Percentiles rank a stretch among this genome's conserved stretches.
Conservation (phyloP, 345 rosid species). For the Camelina neglecta region DNA sequence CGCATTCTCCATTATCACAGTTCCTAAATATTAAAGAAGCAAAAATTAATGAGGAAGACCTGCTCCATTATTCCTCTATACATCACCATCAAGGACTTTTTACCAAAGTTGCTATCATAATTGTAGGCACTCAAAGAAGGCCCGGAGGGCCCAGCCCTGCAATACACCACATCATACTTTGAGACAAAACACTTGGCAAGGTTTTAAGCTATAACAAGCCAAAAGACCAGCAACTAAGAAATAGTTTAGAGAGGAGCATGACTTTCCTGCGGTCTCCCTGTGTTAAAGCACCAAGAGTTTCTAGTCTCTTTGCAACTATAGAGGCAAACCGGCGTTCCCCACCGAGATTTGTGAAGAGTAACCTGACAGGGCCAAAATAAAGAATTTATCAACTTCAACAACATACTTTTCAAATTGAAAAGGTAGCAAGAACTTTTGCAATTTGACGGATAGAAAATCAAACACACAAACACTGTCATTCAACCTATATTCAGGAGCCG, state of each 20-base stretch:
- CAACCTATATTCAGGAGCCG: conserved; percentile 98
- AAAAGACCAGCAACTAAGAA: conserved; percentile 26
- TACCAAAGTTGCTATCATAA: conserved; percentile 92
- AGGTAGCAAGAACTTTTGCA: conserved; percentile 18
- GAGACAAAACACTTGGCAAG: conserved; percentile 31
- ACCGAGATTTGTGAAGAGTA: conserved; percentile 90
- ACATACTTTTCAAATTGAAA: not conserved
- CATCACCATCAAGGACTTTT: conserved; percentile 92
- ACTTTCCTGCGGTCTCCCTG: conserved; percentile 96
- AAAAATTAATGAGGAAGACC: conserved; percentile 52
- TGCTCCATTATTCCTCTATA: conserved; percentile 96
- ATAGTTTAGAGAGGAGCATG: conserved; percentile 28
- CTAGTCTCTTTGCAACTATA: conserved; percentile 96
- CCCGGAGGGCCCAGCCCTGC: conserved; percentile 96
- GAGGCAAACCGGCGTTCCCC: conserved; percentile 99
- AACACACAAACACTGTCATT: conserved; percentile 32
- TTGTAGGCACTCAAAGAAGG: conserved; percentile 93
- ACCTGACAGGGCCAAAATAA: conserved; percentile 52
- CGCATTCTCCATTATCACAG: conserved; percentile 18
- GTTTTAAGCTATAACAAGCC: conserved; percentile 16
- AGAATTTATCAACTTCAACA: conserved; percentile 31
- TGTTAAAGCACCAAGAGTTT: conserved; percentile 96
- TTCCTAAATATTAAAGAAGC: conserved; percentile 17
- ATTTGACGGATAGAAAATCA: conserved; percentile 18
- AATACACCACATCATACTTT: conserved; percentile 36